These are phyloP conservation scores for Rhodomyrtus psidioides DNA, from an alignment of 441 rosid genomes.

Conservation along the genomic window DNA sequence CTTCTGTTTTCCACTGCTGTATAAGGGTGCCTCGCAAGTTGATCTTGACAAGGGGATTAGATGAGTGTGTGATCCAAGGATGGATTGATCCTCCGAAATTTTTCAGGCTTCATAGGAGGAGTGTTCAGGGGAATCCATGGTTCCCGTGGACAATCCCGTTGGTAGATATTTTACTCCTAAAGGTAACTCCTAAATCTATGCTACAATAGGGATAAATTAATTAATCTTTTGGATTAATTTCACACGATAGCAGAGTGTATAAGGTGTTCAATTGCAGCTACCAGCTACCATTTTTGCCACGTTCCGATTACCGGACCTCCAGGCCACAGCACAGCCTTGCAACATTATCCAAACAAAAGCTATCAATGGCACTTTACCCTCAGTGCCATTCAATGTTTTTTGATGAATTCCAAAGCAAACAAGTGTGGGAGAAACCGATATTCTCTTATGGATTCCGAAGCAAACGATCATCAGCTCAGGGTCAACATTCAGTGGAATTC, in stretches of 20 bases:
- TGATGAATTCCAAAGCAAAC: not conserved
- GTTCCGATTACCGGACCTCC: not conserved
- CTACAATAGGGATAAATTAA: not conserved
- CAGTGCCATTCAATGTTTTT: not conserved
- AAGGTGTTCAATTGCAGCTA: not conserved
- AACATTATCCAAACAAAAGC: not conserved
- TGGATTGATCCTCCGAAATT: not conserved
- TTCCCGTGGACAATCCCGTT: not conserved
- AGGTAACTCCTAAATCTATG: not conserved
- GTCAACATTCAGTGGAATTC: not conserved
- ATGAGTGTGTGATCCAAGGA: not conserved
- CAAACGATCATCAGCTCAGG: not conserved
- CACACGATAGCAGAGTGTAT: not conserved
- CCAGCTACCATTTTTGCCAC: not conserved
- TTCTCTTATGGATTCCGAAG: not conserved
- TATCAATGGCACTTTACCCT: not conserved
- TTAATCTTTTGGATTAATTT: not conserved
- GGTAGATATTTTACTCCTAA: not conserved
- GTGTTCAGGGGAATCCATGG: not conserved
- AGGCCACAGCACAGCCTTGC: not conserved
- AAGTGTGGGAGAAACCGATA: not conserved
- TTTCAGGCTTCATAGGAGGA: not conserved
- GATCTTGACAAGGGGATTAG: not conserved
- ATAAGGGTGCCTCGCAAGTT: not conserved
- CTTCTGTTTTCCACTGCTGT: not conserved